Percentiles rank a stretch among this genome's conserved stretches.
Conservation (phyloP, 352 stramenopile genomes). For the Phytophthora cactorum region DNA sequence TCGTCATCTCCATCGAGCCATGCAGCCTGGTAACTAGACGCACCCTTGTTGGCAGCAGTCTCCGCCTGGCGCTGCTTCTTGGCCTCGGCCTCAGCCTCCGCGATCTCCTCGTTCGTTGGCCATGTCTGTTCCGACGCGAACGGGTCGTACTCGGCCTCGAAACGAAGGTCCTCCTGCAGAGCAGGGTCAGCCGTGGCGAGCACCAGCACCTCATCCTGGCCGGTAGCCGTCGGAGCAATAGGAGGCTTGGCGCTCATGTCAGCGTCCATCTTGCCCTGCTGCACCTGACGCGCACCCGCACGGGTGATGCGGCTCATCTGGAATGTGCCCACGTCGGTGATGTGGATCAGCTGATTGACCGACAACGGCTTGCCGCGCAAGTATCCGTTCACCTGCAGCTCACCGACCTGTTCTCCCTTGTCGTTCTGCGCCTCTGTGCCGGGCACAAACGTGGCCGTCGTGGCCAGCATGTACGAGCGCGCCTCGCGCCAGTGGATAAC, state of each 20-base stretch:
- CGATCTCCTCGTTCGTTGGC: constrained; percentile 96
- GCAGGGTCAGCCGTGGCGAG: constrained; percentile 69
- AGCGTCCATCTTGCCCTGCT: constrained; percentile 45
- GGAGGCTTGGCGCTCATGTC: constrained; percentile 31
- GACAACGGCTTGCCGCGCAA: constrained; percentile 94
- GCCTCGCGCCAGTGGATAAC: constrained; percentile 91
- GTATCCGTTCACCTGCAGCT: constrained; percentile 94
- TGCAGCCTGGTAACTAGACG: constrained; percentile 95
- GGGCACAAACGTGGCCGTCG: constrained; percentile 66
- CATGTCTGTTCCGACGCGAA: constrained; percentile 98
- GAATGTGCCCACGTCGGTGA: constrained; percentile 96
- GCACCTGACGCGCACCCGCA: constrained; percentile 51
- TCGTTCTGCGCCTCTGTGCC: constrained; percentile 46
- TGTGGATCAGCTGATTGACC: constrained; percentile 96
- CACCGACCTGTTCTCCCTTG: constrained; percentile 51
- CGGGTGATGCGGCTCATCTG: constrained; percentile 81
- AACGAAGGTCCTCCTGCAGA: constrained; percentile 83
- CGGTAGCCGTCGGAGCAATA: constrained; percentile 15
- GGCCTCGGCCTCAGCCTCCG: constrained; percentile 74
- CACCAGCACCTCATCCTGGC: constrained; percentile 47
- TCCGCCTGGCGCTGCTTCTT: constrained; percentile 67
- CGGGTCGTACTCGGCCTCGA: constrained; percentile 92
- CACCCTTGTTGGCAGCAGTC: constrained; percentile 54
- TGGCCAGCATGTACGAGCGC: constrained; percentile 88
- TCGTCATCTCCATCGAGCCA: constrained; percentile 90